Conservation (phyloP, 331 rosid species). For the Rhamnella rubrinervis region DNA sequence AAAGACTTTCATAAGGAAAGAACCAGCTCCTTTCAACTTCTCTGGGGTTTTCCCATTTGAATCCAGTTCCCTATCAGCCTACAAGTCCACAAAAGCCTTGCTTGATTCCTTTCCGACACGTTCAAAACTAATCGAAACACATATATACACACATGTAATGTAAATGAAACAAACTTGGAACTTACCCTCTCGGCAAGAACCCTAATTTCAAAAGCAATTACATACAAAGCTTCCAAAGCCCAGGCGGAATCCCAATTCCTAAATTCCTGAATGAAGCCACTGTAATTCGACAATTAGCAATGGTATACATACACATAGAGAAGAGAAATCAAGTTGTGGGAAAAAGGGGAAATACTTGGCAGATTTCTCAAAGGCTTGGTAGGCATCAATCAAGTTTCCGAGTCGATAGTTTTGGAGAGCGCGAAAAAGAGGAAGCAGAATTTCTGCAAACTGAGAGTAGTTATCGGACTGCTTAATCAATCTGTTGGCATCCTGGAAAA, state of each 20-base stretch:
- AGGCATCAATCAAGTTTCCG: conserved; percentile 58
- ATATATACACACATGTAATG: not conserved
- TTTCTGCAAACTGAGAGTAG: conserved; percentile 61
- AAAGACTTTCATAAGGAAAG: conserved; percentile 94
- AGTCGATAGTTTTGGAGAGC: conserved; percentile 59
- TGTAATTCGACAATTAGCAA: conserved; percentile 37
- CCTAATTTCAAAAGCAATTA: conserved; percentile 76
- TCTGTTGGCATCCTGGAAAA: conserved; percentile 66
- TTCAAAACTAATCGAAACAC: not conserved
- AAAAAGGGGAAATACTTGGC: conserved; percentile 48
- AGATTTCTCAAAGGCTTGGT: conserved; percentile 75
- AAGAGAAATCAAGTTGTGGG: not conserved
- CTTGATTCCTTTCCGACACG: conserved; percentile 8
- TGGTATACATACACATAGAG: conserved; percentile 1
- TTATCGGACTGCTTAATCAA: conserved; percentile 71
- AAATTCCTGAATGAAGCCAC: conserved; percentile 93
- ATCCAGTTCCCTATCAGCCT: conserved; percentile 85
- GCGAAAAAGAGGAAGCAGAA: conserved; percentile 64
- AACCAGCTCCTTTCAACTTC: conserved; percentile 94
- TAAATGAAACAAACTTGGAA: not conserved
- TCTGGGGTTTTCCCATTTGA: conserved; percentile 80
- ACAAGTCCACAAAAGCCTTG: conserved; percentile 3
- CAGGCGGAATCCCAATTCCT: conserved; percentile 94
- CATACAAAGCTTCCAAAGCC: conserved; percentile 85
- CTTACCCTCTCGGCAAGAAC: conserved; percentile 83